A percentile compares a stretch with the other conserved stretches of the same genome.
Conservation (phyloP, 495 filamentous ascomycete genomes). For the Penicilliopsis zonata region DNA sequence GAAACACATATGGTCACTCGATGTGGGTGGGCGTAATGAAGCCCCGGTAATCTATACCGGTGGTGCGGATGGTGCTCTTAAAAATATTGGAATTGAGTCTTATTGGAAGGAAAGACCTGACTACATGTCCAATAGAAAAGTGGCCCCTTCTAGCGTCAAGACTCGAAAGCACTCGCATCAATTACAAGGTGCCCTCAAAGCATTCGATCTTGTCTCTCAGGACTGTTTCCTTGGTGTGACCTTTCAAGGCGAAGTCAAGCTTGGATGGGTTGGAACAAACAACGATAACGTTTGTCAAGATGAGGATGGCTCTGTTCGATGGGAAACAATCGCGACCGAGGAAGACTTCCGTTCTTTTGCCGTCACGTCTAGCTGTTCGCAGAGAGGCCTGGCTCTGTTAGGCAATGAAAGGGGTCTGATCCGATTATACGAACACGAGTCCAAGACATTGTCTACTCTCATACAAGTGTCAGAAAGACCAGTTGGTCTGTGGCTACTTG, state of each 20-base stretch:
- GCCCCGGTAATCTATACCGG: slow-evolving; percentile 55
- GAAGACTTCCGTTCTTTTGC: slow-evolving; percentile 21
- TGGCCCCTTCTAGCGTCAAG: no score
- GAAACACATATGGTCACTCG: slow-evolving; percentile 84
- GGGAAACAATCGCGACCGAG: slow-evolving; percentile 18
- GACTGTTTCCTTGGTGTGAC: slow-evolving; percentile 47
- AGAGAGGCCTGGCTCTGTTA: slow-evolving; percentile 23
- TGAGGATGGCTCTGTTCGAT: no score
- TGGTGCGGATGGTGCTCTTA: slow-evolving; percentile 66
- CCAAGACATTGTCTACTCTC: slow-evolving; percentile 14
- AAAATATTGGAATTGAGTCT: slow-evolving; percentile 12
- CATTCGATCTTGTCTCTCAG: slow-evolving; percentile 52
- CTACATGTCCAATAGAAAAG: no score
- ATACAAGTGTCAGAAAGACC: slow-evolving; percentile 13
- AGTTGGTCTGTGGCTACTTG: background rate
- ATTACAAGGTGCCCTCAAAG: slow-evolving; percentile 40
- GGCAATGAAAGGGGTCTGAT: slow-evolving; percentile 19
- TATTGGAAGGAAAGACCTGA: slow-evolving; percentile 1
- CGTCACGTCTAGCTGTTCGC: slow-evolving; percentile 15
- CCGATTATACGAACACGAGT: slow-evolving; percentile 22
- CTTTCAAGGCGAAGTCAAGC: slow-evolving; percentile 45
- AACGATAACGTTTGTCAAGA: no score
- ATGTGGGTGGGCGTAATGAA: slow-evolving; percentile 20
- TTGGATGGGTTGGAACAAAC: slow-evolving; percentile 25
- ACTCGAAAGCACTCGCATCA: slow-evolving; percentile 6